Conservation (phyloP, 495 filamentous ascomycete species). For the Halenospora varia region DNA sequence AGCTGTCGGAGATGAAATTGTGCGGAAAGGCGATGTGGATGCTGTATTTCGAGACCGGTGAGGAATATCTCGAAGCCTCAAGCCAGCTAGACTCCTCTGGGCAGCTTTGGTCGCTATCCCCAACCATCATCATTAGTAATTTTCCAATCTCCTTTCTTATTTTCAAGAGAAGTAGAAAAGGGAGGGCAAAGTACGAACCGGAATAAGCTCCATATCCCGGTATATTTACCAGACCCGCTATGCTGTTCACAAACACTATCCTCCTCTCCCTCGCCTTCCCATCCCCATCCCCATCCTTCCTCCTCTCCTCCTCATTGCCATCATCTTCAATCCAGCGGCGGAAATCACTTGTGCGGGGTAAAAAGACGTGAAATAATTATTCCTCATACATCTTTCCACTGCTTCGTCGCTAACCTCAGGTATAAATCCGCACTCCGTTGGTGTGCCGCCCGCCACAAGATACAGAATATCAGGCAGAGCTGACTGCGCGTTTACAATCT, state of each 20-base stretch:
- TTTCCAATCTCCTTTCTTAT: conserved; percentile 32
- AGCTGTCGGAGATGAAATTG: conserved; percentile 34
- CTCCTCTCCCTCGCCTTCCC: conserved; percentile 16
- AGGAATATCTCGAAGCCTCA: conserved; percentile 32
- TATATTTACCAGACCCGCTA: conserved; percentile 32
- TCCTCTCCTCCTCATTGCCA: background rate
- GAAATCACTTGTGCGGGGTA: conserved; percentile 30
- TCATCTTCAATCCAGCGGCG: conserved; percentile 22
- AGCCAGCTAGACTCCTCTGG: conserved; percentile 36
- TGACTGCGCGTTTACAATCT: too few species aligned
- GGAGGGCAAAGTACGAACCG: background rate
- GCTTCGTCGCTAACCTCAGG: conserved; percentile 27
- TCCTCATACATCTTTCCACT: conserved; percentile 30
- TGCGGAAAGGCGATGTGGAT: conserved; percentile 9
- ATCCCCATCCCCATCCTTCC: conserved; percentile 1
- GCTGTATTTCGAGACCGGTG: background rate
- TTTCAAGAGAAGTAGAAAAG: background rate
- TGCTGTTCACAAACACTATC: conserved; percentile 33
- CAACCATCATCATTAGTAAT: too few species aligned
- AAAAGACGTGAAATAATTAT: conserved; percentile 31
- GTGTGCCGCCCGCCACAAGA: conserved; percentile 34
- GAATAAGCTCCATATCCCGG: conserved; percentile 39
- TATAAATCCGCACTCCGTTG: conserved; percentile 32
- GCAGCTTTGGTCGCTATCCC: too few species aligned
- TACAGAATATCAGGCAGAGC: conserved; percentile 28